Evolutionary conservation across 108 stramenopile species (phyloP).

Genomic region (Nannochloropsis salina): DNA sequence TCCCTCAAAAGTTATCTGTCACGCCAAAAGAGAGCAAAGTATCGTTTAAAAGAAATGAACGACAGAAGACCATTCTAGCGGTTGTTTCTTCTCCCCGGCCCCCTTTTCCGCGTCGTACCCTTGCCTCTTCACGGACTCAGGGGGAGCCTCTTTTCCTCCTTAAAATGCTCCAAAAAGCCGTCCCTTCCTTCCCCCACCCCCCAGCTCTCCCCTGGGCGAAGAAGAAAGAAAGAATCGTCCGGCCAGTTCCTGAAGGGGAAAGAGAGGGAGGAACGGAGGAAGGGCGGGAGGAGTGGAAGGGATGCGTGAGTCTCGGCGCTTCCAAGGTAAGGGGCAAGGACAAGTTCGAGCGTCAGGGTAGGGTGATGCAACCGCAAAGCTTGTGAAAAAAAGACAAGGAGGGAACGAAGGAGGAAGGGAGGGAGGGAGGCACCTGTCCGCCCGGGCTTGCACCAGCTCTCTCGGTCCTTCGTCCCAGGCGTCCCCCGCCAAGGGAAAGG

Average conservation of each 20-base stretch:
- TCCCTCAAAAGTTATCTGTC: no score
- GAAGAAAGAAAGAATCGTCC: not conserved
- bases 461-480: not conserved
- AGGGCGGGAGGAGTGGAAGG: not conserved
- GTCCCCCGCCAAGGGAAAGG: slow-evolving; percentile 74
- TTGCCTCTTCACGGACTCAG: not conserved
- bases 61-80: no score
- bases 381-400: not conserved
- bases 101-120: no score
- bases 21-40: no score
- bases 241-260: not conserved
- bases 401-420: not conserved
- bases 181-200: not conserved
- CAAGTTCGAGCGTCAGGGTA: not conserved
- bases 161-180: not conserved
- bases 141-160: not conserved
- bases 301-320: not conserved
- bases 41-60: no score
- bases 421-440: slow-evolving; percentile 1
- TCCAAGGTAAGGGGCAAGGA: not conserved
- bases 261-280: not conserved
- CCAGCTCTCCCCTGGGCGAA: not conserved
- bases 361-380: not conserved
- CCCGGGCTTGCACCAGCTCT: not conserved
- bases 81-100: no score